These are phyloP conservation scores for Zoysia japonica DNA, from an alignment of 176 grass and related monocot genomes.

Conservation along the genomic window DNA sequence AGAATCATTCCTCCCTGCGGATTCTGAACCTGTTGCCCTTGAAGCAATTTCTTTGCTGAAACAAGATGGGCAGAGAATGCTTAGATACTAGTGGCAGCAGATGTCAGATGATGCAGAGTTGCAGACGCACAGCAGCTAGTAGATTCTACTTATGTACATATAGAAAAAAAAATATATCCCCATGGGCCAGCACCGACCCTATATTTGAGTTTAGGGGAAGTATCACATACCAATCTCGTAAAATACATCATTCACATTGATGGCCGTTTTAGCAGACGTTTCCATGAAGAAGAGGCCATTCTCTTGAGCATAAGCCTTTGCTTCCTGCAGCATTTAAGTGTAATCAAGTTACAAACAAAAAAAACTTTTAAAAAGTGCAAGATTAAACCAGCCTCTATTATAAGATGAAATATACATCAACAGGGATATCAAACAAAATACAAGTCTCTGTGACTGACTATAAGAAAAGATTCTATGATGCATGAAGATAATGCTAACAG, in stretches of 20 bases:
- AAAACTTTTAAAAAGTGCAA: too few species aligned
- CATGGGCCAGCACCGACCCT: background rate
- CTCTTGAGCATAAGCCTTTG: conserved; percentile 77
- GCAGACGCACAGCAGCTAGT: background rate
- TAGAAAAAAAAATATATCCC: background rate
- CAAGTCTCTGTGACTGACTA: background rate
- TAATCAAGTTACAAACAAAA: background rate
- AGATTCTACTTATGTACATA: background rate
- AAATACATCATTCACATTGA: conserved; percentile 88
- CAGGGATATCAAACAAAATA: background rate
- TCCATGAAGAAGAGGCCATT: conserved; percentile 90
- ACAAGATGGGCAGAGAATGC: background rate
- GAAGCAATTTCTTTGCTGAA: conserved; percentile 84
- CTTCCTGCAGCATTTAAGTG: conserved; percentile 59
- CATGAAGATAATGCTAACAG: background rate
- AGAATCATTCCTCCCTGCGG: conserved; percentile 73
- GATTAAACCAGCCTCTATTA: background rate
- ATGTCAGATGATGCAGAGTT: background rate
- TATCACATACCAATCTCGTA: conserved; percentile 82
- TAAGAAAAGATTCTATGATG: background rate
- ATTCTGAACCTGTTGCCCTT: conserved; percentile 56
- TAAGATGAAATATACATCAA: background rate
- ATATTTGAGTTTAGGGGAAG: background rate
- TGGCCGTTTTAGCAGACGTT: conserved; percentile 92
- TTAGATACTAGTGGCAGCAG: background rate